Evolutionary conservation across 1,284 basidiomycete genomes (phyloP), one percentile per base, ranked within the genome.

Genomic region (Tylopilus orsonianus): DNA sequence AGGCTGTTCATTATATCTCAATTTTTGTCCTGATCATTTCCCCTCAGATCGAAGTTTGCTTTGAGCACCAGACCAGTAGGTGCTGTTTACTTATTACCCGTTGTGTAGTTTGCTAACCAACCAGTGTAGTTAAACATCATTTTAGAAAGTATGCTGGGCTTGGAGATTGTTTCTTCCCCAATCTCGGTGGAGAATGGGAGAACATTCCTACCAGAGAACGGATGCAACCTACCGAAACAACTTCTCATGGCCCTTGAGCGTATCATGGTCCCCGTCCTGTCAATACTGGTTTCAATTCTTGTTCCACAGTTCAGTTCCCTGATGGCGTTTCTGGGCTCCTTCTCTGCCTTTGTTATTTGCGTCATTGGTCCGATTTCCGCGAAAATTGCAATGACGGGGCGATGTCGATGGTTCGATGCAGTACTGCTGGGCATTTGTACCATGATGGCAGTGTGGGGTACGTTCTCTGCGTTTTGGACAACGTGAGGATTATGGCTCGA

Each of bases 321-420:
- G 64, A 95, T 97, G 91, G 89, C 89, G 12, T 92, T 95, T 66
- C 73, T 96, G 30, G 93, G 94, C 4, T 85, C 86, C 26, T 94
- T 93, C 66, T 83, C 87, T 30, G 87, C 92, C 0, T 95, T 95
- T 64, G 71, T 88, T 56, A 80, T 93, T 27, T 90, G 87, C 57
- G 82, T 92, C 38, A 87, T 93, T 58, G 83, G 90, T 1, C 91
- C 91, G 2, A 75, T 93, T 32, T 73, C 75, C 24, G 82, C 81
- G 2, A 83, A 85, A 61, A 69, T 83, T 38, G 78, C 77, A 38
- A 71, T 88, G 41, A 70, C 77, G 7, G 69, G 75, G 30, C 74
- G 69, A 37, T 79, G 75, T 53, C 66, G 71, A 2, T 48, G 67
- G 48, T 70, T 77, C 41, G 88, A 93, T 59, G 76, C 68, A 20